A percentile compares a stretch with the other conserved stretches of the same genome.
These are phyloP conservation scores for Globisporangium perplexum DNA, from an alignment of 352 stramenopile species.

Conservation along the genomic window DNA sequence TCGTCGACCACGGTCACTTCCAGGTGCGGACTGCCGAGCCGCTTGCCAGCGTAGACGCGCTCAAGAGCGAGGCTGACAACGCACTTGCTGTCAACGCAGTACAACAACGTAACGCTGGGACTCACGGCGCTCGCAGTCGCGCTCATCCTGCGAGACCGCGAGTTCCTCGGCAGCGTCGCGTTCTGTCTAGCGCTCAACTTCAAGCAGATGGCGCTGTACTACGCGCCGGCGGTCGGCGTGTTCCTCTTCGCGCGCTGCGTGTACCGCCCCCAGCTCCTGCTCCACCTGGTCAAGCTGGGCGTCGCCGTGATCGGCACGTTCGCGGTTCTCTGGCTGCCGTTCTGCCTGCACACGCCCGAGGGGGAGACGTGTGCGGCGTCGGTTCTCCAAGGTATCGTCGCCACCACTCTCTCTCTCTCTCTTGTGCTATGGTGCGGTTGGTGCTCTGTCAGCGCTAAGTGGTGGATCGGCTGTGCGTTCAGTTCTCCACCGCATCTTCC, in stretches of 20 bases:
- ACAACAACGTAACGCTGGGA: slow-evolving; percentile 98
- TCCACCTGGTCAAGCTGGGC: slow-evolving; percentile 68
- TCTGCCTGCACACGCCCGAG: slow-evolving; percentile 56
- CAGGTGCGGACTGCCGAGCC: slow-evolving; percentile 55
- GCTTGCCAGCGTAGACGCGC: background rate
- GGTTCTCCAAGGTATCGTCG: slow-evolving; percentile 49
- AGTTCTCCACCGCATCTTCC: slow-evolving; percentile 93
- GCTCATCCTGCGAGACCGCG: slow-evolving; percentile 65
- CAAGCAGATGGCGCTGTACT: slow-evolving; percentile 99
- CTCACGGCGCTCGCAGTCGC: slow-evolving; percentile 65
- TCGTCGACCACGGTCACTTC: slow-evolving; percentile 99
- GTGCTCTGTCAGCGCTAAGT: background rate
- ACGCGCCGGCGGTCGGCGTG: slow-evolving; percentile 91
- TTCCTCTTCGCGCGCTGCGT: slow-evolving; percentile 90
- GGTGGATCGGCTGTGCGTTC: slow-evolving; percentile 3
- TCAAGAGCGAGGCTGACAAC: no score
- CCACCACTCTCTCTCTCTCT: background rate
- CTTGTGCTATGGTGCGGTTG: background rate
- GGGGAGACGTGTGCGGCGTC: slow-evolving; percentile 52
- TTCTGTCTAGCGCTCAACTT: slow-evolving; percentile 97
- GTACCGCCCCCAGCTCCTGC: slow-evolving; percentile 37
- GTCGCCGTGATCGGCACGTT: slow-evolving; percentile 90
- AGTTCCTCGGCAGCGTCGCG: slow-evolving; percentile 76
- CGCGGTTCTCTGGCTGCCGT: slow-evolving; percentile 86
- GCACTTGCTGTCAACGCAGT: slow-evolving; percentile 39